phyloP scores from a whole-genome alignment of 139 green algal species.

The Micromonas commoda region DNA sequence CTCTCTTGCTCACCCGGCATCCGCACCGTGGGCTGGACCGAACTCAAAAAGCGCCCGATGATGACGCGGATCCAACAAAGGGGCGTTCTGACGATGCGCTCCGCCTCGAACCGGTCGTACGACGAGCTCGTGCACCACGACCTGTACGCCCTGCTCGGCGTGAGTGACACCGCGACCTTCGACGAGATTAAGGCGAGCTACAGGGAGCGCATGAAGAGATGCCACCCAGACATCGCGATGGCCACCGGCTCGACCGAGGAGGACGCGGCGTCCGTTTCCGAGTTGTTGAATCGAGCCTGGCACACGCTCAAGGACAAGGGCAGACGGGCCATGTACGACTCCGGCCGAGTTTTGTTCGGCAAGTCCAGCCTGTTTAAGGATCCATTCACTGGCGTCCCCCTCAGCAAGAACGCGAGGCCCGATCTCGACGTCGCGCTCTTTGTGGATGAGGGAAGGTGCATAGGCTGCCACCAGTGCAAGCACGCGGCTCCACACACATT shows the following conservation, averaged over 20 bases:
- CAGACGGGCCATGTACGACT: neutral
- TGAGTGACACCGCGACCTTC: neutral
- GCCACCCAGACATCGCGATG: neutral
- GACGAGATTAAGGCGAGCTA: neutral
- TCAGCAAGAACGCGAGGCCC: neutral
- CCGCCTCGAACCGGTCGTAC: too few species aligned
- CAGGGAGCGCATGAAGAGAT: neutral
- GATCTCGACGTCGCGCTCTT: constrained; percentile 22
- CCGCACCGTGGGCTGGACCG: too few species aligned
- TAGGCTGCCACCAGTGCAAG: constrained; percentile 36
- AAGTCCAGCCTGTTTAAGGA: neutral
- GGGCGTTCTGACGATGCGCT: too few species aligned
- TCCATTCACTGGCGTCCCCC: neutral
- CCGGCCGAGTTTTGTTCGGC: neutral
- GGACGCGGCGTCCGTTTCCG: neutral
- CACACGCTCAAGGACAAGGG: neutral
- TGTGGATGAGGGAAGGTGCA: constrained; percentile 39
- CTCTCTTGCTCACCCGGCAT: too few species aligned
- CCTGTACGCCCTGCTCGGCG: neutral
- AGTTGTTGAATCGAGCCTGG: neutral
- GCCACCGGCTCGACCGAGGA: neutral
- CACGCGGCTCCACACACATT: constrained; percentile 27
- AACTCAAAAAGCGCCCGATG: too few species aligned
- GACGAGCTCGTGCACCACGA: too few species aligned
- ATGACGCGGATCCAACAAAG: too few species aligned